Evolutionary conservation across 208 protist genomes (phyloP), one percentile per base, ranked within the genome.

Genomic region (Acanthamoeba healyi): DNA sequence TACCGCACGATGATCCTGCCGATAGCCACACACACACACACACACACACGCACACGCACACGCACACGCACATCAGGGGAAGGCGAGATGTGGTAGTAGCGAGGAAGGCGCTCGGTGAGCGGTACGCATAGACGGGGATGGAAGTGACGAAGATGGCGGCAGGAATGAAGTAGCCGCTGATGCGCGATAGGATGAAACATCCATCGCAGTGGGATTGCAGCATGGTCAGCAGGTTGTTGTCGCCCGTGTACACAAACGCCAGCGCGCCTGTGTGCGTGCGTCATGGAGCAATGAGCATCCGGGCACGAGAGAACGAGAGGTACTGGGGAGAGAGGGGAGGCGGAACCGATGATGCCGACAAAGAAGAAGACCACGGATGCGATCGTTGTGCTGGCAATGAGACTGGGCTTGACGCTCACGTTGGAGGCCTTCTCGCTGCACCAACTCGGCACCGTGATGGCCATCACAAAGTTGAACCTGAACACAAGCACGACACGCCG

Each of bases 161-260:
- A 0, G 44, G 51, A 9, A 67, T 65, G 51, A 61, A 89, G 54
- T 67, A 89, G 12, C 51, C 54, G 32, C 51, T 89, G 44, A 67
- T 67, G 44, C 51, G 32, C 51, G 51, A 46, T 1, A 89, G 24
- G 19, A 89, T 26, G 14, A 61, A 67, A 51, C 81, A 67, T 1
- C 81, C 81, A 26, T 84, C 74, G 74, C 74, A 84, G 40, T 84
- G 74, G 6, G 74, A 84, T 42, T 84, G 74, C 19, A 84, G 74
- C 74, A 84, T 84, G 24, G 74, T 84, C 38, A 84, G 42, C 74
- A 84, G n/a, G n/a, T 84, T 84, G n/a, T 84, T 84, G 74, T 84
- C 74, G 6, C 74, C 74, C 44, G 38, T 84, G 74, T 84, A 84
- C 38, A 84, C 74, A n/a, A 84, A 84, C 42, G 74, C 74, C 36